Percentiles rank a stretch among this genome's conserved stretches.
phyloP scores from a whole-genome alignment of 768 basidiomycete genomes.

The Mycena vulgaris region DNA sequence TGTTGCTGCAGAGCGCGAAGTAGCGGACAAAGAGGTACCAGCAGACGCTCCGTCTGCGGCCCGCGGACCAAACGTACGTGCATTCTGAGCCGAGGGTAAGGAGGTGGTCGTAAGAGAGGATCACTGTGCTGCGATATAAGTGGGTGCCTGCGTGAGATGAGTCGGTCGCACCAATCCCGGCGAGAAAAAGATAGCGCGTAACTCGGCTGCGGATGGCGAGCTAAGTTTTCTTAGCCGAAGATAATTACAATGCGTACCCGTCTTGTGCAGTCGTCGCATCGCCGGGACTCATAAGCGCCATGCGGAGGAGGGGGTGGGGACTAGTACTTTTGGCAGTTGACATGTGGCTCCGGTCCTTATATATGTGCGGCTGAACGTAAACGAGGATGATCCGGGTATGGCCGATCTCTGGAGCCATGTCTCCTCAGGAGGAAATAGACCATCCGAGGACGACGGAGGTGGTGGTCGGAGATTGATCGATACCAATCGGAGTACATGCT shows the following conservation, averaged over 20 bases:
- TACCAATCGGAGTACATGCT: too few species aligned
- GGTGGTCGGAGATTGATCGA: too few species aligned
- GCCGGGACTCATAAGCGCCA: neutral
- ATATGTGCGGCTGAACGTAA: too few species aligned
- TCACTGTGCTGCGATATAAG: neutral
- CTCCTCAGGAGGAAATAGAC: too few species aligned
- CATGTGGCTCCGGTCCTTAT: too few species aligned
- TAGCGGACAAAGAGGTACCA: conserved; percentile 9
- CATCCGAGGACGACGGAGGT: too few species aligned
- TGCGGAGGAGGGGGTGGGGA: neutral
- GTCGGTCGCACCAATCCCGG: neutral
- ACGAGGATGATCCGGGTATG: too few species aligned
- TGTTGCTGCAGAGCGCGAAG: conserved; percentile 7
- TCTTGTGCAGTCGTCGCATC: neutral
- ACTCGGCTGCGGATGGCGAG: neutral
- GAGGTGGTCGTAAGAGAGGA: neutral
- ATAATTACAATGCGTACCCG: neutral
- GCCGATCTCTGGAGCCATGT: too few species aligned
- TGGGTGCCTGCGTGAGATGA: neutral
- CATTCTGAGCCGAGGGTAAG: neutral
- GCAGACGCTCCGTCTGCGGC: neutral
- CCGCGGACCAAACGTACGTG: neutral
- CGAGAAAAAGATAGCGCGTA: neutral
- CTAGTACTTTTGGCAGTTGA: too few species aligned
- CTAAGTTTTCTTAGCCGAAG: neutral